Evolutionary conservation across 345 rosid genomes (phyloP), one percentile per base, ranked within the genome.

Genomic region (Gossypium anomalum): DNA sequence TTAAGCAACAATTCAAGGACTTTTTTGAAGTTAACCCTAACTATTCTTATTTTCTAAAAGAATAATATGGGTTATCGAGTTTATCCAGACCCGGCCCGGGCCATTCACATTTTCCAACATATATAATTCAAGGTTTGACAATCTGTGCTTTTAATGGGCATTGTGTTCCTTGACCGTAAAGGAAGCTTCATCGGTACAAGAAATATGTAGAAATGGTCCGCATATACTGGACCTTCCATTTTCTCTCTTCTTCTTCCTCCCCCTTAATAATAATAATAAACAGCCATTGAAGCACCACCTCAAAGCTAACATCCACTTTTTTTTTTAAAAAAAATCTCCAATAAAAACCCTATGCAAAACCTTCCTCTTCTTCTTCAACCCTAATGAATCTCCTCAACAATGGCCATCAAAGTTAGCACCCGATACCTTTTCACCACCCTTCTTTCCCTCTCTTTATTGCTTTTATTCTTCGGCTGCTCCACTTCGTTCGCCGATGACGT

Each of bases 141-240:
- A 78, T 77, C 51, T 78, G 73, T 60, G 75, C 74, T 51, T 77
- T 82, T 71, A 84, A 85, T 84, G 85, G 74, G 74, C 74, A 72
- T 78, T 63, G 38, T 69, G 76, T 88, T 83, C 60, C 92, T 89
- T 92, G 78, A 89, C 86, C 91, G 88, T 77, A 84, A 89, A 89
- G 94, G 85, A 84, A 89, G 83, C 74, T 82, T 75, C 85, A 76
- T 78, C 74, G 87, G 81, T 25, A 48, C 11, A 57, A 71, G 52
- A 70, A 70, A 70, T 34, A 69, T 48, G 76, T 71, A 70, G 77
- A 71, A 76, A 75, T 73, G 69, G 62, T 80, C 88, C 81, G 82
- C 85, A 27, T 78, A 82, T 70, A 25, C 77, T 73, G 81, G 78
- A 74, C 80, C 76, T 57, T 41, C 64, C 64, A 60, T 73, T 51